Evolutionary conservation across 2,329 filamentous ascomycete genomes (phyloP).

Genomic region (Didymella lethalis): DNA sequence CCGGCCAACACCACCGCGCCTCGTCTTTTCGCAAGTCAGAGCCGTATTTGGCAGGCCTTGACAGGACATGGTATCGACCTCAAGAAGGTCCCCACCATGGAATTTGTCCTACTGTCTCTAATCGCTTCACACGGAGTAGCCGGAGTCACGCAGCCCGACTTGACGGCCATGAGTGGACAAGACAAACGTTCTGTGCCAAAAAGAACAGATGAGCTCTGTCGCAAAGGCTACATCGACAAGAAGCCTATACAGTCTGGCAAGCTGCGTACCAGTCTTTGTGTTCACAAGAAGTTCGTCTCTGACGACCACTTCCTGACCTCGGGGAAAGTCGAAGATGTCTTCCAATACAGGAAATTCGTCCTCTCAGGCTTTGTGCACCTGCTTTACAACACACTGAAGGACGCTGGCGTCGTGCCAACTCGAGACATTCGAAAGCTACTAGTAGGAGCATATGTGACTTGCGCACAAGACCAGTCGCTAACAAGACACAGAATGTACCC

Average conservation of each 20-base stretch:
- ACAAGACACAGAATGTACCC: slow-evolving; percentile 39
- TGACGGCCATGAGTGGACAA: slow-evolving; percentile 64
- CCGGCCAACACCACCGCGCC: slow-evolving; percentile 31
- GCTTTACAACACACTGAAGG: slow-evolving; percentile 59
- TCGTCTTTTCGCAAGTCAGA: slow-evolving; percentile 58
- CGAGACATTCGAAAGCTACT: slow-evolving; percentile 61
- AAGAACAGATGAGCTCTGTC: slow-evolving; percentile 64
- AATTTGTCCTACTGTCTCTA: slow-evolving; percentile 66
- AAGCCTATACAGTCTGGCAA: slow-evolving; percentile 50
- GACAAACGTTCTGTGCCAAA: slow-evolving; percentile 71
- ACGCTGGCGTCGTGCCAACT: slow-evolving; percentile 60
- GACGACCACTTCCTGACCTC: slow-evolving; percentile 39
- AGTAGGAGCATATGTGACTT: slow-evolving; percentile 36
- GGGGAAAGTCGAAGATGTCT: slow-evolving; percentile 45
- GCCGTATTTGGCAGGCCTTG: slow-evolving; percentile 67
- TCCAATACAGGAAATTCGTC: slow-evolving; percentile 53
- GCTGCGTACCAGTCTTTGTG: slow-evolving; percentile 64
- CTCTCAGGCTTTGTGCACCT: slow-evolving; percentile 59
- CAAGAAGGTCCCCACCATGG: slow-evolving; percentile 60
- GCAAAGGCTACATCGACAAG: slow-evolving; percentile 70
- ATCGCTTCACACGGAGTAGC: slow-evolving; percentile 63
- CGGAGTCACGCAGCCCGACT: slow-evolving; percentile 66
- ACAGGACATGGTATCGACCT: slow-evolving; percentile 67
- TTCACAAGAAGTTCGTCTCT: slow-evolving; percentile 60
- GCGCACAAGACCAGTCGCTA: slow-evolving; percentile 13